These are phyloP conservation scores for Eucalyptus erythrocorys DNA, from an alignment of 345 rosid species.

Conservation along the genomic window DNA sequence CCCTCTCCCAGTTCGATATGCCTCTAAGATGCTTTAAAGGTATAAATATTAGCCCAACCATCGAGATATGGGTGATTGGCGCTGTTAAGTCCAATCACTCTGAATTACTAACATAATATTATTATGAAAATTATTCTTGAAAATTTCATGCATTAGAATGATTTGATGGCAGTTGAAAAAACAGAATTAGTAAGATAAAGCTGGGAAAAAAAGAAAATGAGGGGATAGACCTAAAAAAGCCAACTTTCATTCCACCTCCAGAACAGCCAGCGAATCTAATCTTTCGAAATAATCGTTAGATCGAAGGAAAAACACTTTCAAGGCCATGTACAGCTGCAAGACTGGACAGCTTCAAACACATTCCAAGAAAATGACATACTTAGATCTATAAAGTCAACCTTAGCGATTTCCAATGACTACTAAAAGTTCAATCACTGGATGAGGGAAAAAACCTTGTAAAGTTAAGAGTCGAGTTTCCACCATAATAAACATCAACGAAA, in stretches of 20 bases:
- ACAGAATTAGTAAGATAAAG: not conserved
- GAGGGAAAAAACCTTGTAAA: not conserved
- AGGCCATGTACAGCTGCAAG: not conserved
- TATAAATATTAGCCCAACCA: not conserved
- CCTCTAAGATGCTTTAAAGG: slow-evolving; percentile 63
- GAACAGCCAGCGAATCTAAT: not conserved
- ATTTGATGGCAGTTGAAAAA: not conserved
- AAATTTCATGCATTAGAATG: not conserved
- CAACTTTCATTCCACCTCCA: not conserved
- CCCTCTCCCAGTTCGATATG: slow-evolving; percentile 90
- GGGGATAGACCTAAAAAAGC: not conserved
- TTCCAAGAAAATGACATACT: not conserved
- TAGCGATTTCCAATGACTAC: not conserved
- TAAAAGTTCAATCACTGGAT: not conserved
- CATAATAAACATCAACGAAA: not conserved
- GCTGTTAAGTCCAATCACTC: not conserved
- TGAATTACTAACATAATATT: not conserved
- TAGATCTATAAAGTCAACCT: not conserved
- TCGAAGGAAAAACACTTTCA: not conserved
- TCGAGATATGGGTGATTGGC: not conserved
- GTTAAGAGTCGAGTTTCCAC: not conserved
- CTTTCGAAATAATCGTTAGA: not conserved
- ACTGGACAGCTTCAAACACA: not conserved
- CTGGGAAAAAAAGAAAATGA: not conserved
- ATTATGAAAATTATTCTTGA: not conserved